Evolutionary conservation across 257 asterid genomes (phyloP).

Genomic region (Thymus mandschuricus): DNA sequence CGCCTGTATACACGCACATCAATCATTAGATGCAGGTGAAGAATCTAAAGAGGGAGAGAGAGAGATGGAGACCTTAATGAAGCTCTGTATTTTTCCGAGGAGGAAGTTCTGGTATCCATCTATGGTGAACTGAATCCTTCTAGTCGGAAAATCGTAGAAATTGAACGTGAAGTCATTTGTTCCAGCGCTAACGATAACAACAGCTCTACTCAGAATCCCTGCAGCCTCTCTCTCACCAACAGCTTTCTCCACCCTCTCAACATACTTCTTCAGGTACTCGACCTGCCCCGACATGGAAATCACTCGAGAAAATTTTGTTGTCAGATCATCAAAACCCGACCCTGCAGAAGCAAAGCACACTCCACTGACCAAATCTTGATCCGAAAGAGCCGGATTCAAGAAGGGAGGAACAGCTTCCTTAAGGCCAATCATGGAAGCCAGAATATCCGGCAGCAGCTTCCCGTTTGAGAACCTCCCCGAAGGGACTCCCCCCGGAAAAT

Average conservation of each 20-base stretch:
- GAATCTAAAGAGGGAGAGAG: not conserved
- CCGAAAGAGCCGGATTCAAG: constrained; percentile 58
- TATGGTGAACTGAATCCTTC: constrained; percentile 50
- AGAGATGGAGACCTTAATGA: constrained; percentile 52
- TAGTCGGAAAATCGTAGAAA: constrained; percentile 56
- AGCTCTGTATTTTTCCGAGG: constrained; percentile 43
- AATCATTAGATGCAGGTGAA: not conserved
- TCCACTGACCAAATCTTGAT: constrained; percentile 55
- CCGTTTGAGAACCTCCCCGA: constrained; percentile 80
- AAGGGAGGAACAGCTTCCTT: constrained; percentile 65
- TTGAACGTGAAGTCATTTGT: constrained; percentile 63
- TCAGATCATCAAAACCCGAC: constrained; percentile 75
- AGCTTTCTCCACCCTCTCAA: constrained; percentile 43
- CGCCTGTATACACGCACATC: constrained; percentile 35
- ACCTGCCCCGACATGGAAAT: constrained; percentile 58
- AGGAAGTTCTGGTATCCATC: constrained; percentile 56
- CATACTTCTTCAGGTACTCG: constrained; percentile 40
- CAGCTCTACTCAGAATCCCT: constrained; percentile 40
- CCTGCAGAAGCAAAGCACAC: constrained; percentile 84
- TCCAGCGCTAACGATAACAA: constrained; percentile 68
- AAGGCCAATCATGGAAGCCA: constrained; percentile 62
- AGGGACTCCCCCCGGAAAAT: constrained; percentile 53
- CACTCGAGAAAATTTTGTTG: constrained; percentile 44
- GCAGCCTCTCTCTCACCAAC: constrained; percentile 49
- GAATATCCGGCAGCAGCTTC: constrained; percentile 66